These are phyloP conservation scores for Parietichytrium sp. DNA, from an alignment of 108 stramenopile species.

Conservation along the genomic window DNA sequence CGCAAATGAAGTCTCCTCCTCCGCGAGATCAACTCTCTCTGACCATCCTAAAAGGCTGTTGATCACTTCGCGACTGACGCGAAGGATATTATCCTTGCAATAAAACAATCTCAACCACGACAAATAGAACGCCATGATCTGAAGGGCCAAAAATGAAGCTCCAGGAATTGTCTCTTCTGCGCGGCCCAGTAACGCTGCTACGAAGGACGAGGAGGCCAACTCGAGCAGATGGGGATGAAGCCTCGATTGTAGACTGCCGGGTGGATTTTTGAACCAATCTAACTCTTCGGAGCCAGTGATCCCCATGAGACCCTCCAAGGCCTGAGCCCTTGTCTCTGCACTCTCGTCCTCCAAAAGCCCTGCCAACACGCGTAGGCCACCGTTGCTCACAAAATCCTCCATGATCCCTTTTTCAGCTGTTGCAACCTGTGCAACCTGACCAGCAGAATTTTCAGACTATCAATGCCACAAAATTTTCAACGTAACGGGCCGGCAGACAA, in stretches of 20 bases:
- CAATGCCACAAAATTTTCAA: too few relatives aligned
- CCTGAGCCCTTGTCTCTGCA: background rate
- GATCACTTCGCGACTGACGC: background rate
- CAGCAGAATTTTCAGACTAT: too few relatives aligned
- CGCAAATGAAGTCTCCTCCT: background rate
- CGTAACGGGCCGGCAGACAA: too few relatives aligned
- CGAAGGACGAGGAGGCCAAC: background rate
- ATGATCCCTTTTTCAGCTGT: too few relatives aligned
- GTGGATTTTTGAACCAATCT: constrained; percentile 16
- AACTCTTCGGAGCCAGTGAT: background rate
- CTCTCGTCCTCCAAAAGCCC: background rate
- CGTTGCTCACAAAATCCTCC: background rate
- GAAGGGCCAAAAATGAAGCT: background rate
- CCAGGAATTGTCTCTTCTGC: background rate
- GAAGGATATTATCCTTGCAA: constrained; percentile 5
- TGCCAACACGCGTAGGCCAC: background rate
- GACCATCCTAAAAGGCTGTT: background rate
- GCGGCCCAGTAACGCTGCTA: background rate
- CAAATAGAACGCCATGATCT: background rate
- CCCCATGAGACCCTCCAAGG: background rate
- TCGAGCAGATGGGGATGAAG: background rate
- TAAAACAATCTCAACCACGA: constrained; percentile 23
- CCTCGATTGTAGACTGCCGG: background rate
- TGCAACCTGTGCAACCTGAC: too few relatives aligned
- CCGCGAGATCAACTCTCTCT: background rate